Conservation (phyloP, 306 rosid species). For the Erythrophleum fordii region DNA sequence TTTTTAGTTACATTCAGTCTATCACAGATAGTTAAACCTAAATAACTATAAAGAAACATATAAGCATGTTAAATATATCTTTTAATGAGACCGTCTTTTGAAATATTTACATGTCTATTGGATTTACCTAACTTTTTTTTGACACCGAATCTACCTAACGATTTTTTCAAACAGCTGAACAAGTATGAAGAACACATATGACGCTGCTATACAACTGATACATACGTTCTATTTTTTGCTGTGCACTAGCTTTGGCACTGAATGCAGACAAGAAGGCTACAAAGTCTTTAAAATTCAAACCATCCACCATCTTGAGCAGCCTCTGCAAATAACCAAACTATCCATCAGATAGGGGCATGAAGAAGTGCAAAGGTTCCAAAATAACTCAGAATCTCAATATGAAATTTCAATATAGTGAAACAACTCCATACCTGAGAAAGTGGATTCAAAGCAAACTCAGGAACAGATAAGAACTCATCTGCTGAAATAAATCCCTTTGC, state of each 20-base stretch:
- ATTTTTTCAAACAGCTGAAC: neutral
- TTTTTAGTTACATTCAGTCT: neutral
- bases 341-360: slow-evolving; percentile 22
- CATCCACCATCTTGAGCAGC: slow-evolving; percentile 88
- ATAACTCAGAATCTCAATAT: neutral
- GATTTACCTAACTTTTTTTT: neutral
- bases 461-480: slow-evolving; percentile 92
- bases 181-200: neutral
- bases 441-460: slow-evolving; percentile 93
- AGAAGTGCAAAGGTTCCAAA: neutral
- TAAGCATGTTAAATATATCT: no score
- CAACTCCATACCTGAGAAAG: slow-evolving; percentile 73
- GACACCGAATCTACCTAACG: neutral
- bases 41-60: no score
- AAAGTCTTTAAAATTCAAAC: slow-evolving; percentile 86
- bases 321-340: slow-evolving; percentile 59
- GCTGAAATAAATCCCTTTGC: slow-evolving; percentile 88
- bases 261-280: slow-evolving; percentile 94
- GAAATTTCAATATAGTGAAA: neutral
- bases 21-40: neutral
- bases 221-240: slow-evolving; percentile 78
- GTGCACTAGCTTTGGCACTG: slow-evolving; percentile 67
- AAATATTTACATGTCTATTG: neutral
- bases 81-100: neutral
- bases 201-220: slow-evolving; percentile 5